A percentile compares a stretch with the other conserved stretches of the same genome.
phyloP scores from a whole-genome alignment of 2,329 filamentous ascomycete species.

The Stachybotrys chlorohalonatus region DNA sequence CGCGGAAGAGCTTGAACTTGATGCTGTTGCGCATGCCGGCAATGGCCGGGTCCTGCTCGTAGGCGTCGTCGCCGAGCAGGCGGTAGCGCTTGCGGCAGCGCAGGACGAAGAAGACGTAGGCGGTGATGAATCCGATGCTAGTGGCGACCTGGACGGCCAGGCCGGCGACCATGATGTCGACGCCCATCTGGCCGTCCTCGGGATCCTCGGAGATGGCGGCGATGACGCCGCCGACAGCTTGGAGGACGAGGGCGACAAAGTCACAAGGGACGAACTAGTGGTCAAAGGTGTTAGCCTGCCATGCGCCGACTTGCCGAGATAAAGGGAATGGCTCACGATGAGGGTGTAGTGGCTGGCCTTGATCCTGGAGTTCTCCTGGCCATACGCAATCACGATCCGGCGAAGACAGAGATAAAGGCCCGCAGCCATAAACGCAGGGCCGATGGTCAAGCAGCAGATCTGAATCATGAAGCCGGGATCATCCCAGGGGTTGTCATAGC shows the following conservation, averaged over 20 bases:
- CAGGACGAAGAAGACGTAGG: constrained; percentile 40
- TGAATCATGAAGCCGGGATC: constrained; percentile 43
- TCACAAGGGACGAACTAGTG: constrained; percentile 55
- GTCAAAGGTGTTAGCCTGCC: not conserved
- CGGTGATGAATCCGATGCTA: constrained; percentile 42
- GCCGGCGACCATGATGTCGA: constrained; percentile 57
- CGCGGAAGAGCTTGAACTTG: constrained; percentile 44
- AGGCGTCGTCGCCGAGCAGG: constrained; percentile 20
- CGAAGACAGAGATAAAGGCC: constrained; percentile 54
- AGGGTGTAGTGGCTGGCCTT: constrained; percentile 37
- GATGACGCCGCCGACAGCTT: constrained; percentile 50
- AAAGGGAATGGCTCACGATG: constrained; percentile 25
- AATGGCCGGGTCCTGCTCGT: constrained; percentile 27
- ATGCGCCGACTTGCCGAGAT: not conserved
- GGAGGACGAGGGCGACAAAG: constrained; percentile 49
- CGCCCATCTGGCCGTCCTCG: constrained; percentile 30
- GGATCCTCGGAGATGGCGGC: constrained; percentile 32
- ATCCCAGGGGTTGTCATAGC: constrained; percentile 44
- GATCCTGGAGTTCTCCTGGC: constrained; percentile 38
- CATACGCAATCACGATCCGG: constrained; percentile 38
- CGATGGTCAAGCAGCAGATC: constrained; percentile 54
- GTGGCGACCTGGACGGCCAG: constrained; percentile 52
- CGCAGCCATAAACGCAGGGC: constrained; percentile 55
- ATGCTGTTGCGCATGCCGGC: constrained; percentile 27
- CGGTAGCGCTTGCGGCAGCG: constrained; percentile 27